Evolutionary conservation across 2,329 filamentous ascomycete genomes (phyloP), one percentile per base, ranked within the genome.

Genomic region (Sphaerulina vaccinii): DNA sequence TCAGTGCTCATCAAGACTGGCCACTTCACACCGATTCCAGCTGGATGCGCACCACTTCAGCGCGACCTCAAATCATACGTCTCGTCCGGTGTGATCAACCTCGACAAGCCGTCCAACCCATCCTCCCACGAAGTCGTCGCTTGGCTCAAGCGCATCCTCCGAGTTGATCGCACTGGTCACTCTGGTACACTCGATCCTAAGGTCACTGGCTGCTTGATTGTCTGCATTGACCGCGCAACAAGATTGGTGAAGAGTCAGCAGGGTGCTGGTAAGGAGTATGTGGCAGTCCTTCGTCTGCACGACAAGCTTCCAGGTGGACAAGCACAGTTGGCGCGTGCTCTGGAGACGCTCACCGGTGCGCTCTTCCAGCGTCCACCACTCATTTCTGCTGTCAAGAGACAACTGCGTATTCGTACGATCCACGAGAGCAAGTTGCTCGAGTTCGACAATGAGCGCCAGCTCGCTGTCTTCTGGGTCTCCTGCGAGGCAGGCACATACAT

Each of bases 401-500:
- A 97, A 79, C 84, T 99, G 57, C 91, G 93, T 81, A 95, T 99
- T 74, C 86, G 93, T 75, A 96, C 92, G 58, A 96, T 99, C 65
- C 88, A 97, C 79, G 90, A 97, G 76, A 95, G 87, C 83, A 95
- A 95, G 78, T 80, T 97, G 49, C 79, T 77, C 70, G 93, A 99
- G 78, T 99, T 97, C 70, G 93, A 99, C 79, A 97, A 99, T 70
- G 92, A 97, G 68, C 86, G 93, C 66, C 91, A 97, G 73, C 82
- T 99, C 32, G 93, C 88, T 73, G 92, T 97, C 51, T 99, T 99
- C 82, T 97, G 93, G 92, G 93, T 97, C 65, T 95, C 90, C 75
- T 99, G 93, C 75, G 93, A 99, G 76, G 93, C 90, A 52, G 93
- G 93, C 71, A 99, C 93, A 59, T 99, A 99, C 74, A 97, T 99